Conservation (phyloP, 2,329 filamentous ascomycete species). For the Rhynchosporium secalis region DNA sequence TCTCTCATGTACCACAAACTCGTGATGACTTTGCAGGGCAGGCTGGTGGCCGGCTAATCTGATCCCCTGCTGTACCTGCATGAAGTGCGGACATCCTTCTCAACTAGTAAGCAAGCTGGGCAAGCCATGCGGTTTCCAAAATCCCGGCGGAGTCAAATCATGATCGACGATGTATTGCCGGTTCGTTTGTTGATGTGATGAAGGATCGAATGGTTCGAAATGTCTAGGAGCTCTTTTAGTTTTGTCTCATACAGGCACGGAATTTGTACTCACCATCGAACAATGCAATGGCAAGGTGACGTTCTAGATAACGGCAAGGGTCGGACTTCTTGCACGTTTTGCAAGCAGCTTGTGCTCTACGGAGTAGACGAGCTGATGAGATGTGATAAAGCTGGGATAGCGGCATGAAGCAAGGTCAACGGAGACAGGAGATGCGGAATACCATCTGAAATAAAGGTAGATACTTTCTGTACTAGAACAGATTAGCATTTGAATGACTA, state of each 20-base stretch:
- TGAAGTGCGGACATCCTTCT: conserved; percentile 6
- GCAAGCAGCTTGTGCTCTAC: neutral
- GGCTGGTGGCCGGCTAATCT: neutral
- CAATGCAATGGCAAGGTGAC: conserved; percentile 8
- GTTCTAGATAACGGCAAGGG: neutral
- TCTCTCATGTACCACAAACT: no score
- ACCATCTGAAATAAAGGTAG: no score
- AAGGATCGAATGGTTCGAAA: neutral
- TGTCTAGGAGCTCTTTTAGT: neutral
- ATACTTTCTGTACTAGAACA: neutral
- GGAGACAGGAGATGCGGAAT: neutral
- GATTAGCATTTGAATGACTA: no score
- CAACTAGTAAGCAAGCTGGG: conserved; percentile 4
- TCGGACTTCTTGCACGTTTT: neutral
- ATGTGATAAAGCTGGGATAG: conserved; percentile 10
- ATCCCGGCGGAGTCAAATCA: neutral
- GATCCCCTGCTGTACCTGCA: conserved; percentile 17
- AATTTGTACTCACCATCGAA: conserved; percentile 5
- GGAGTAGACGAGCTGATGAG: neutral
- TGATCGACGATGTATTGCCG: neutral
- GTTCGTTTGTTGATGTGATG: neutral
- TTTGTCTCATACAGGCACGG: neutral
- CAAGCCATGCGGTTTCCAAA: conserved; percentile 2
- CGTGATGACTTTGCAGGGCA: no score
- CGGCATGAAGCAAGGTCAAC: conserved; percentile 5